Conservation (phyloP, 2,329 filamentous ascomycete species). For the Magnaporthiopsis incrustans region DNA sequence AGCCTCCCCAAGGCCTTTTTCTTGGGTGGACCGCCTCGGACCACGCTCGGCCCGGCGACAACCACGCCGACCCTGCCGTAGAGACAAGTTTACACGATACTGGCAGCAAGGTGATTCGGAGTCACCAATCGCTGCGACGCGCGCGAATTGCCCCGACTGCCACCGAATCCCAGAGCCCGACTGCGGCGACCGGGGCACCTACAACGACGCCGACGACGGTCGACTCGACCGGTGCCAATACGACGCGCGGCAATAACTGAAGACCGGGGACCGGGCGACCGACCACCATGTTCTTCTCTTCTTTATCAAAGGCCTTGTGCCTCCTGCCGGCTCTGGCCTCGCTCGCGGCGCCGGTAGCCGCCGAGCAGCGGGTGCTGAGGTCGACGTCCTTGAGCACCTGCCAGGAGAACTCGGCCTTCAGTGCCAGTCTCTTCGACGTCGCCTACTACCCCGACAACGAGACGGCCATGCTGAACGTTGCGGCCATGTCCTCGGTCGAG, state of each 20-base stretch:
- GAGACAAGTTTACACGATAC: background rate
- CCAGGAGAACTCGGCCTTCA: constrained; percentile 68
- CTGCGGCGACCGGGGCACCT: background rate
- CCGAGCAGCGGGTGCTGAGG: constrained; percentile 36
- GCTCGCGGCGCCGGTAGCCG: constrained; percentile 16
- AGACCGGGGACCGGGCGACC: background rate
- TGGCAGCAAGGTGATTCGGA: background rate
- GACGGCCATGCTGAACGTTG: constrained; percentile 58
- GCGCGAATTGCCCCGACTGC: background rate
- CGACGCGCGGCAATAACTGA: background rate
- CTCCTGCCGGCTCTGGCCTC: constrained; percentile 32
- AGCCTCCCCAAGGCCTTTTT: background rate
- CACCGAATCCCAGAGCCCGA: background rate
- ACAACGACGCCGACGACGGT: background rate
- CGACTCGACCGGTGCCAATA: background rate
- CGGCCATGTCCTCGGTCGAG: constrained; percentile 64
- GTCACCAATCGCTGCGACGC: background rate
- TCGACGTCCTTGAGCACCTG: constrained; percentile 64
- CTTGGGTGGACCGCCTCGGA: too few species aligned
- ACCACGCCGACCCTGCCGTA: too few species aligned
- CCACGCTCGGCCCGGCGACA: too few species aligned
- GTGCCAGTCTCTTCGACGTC: constrained; percentile 73
- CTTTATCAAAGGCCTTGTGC: constrained; percentile 33
- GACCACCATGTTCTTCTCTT: constrained; percentile 16
- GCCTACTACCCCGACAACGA: constrained; percentile 58